Evolutionary conservation across 805 yeast genomes (phyloP).

Genomic region (Ogataea dorogensis): DNA sequence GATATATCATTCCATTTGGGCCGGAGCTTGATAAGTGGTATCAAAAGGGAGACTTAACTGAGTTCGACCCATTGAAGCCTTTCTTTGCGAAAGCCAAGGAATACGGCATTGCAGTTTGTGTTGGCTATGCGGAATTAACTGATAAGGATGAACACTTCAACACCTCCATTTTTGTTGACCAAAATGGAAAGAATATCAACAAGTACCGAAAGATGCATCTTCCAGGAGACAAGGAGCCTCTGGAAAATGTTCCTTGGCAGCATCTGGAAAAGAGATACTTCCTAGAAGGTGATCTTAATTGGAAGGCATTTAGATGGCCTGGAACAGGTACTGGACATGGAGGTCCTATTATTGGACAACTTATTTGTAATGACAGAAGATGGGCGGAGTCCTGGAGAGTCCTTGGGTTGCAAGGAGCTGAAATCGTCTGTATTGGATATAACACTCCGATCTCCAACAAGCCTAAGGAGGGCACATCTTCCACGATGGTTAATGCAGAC

Average conservation of each 20-base stretch:
- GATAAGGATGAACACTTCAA: constrained; percentile 38
- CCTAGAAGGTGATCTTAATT: constrained; percentile 37
- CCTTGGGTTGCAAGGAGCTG: constrained; percentile 39
- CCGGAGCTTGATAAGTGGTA: constrained; percentile 37
- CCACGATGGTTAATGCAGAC: constrained; percentile 26
- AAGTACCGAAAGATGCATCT: constrained; percentile 39
- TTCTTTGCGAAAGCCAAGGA: constrained; percentile 37
- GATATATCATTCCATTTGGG: constrained; percentile 34
- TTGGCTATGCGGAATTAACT: constrained; percentile 40
- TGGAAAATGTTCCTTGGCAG: constrained; percentile 33
- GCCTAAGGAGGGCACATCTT: constrained; percentile 25
- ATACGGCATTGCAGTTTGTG: constrained; percentile 31
- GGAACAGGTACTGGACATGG: constrained; percentile 33
- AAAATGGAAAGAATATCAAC: constrained; percentile 30
- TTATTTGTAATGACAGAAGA: constrained; percentile 40
- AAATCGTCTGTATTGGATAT: constrained; percentile 35
- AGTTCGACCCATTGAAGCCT: constrained; percentile 28
- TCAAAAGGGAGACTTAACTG: constrained; percentile 36
- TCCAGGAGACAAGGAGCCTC: constrained; percentile 38
- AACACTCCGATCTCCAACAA: constrained; percentile 38
- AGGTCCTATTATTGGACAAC: constrained; percentile 37
- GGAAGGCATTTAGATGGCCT: constrained; percentile 35
- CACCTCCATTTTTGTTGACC: constrained; percentile 34
- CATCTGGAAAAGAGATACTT: constrained; percentile 40
- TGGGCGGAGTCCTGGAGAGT: constrained; percentile 42